A percentile compares a stretch with the other conserved stretches of the same genome.
Conservation (phyloP, 495 filamentous ascomycete genomes). For the Niebla homalea region DNA sequence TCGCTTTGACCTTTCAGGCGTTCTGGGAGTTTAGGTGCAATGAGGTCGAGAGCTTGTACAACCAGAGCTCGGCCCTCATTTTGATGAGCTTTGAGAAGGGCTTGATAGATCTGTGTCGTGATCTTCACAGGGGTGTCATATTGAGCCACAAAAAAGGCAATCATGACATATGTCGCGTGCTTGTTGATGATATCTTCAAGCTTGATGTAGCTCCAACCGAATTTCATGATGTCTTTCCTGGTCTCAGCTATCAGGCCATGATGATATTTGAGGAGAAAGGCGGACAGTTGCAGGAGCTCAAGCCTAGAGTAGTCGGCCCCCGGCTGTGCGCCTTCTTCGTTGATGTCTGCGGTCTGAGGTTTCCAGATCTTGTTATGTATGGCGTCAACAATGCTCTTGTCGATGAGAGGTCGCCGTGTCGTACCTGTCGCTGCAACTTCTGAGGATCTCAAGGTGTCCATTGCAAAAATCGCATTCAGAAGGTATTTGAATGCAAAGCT, state of each 20-base stretch:
- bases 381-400: constrained; percentile 76
- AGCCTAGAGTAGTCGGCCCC: constrained; percentile 92
- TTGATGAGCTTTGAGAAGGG: constrained; percentile 80
- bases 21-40: constrained; percentile 87
- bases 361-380: constrained; percentile 93
- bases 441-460: constrained; percentile 66
- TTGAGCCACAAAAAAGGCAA: constrained; percentile 92
- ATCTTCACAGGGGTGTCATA: constrained; percentile 97
- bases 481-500: constrained; percentile 84
- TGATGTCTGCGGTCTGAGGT: constrained; percentile 66
- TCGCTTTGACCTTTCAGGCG: constrained; percentile 33
- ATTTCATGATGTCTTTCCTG: constrained; percentile 97
- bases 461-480: constrained; percentile 92
- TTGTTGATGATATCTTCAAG: constrained; percentile 99
- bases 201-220: constrained; percentile 95
- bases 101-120: constrained; percentile 83
- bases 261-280: constrained; percentile 89
- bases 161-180: constrained; percentile 91
- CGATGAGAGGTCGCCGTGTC: constrained; percentile 51
- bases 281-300: constrained; percentile 88
- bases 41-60: constrained; percentile 83
- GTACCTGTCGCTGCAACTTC: constrained; percentile 11
- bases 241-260: constrained; percentile 70
- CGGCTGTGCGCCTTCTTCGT: constrained; percentile 72
- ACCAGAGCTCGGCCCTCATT: constrained; percentile 88